A percentile compares a stretch with the other conserved stretches of the same genome.
phyloP scores from a whole-genome alignment of 352 stramenopile species.

The Globisporangium parvum region DNA sequence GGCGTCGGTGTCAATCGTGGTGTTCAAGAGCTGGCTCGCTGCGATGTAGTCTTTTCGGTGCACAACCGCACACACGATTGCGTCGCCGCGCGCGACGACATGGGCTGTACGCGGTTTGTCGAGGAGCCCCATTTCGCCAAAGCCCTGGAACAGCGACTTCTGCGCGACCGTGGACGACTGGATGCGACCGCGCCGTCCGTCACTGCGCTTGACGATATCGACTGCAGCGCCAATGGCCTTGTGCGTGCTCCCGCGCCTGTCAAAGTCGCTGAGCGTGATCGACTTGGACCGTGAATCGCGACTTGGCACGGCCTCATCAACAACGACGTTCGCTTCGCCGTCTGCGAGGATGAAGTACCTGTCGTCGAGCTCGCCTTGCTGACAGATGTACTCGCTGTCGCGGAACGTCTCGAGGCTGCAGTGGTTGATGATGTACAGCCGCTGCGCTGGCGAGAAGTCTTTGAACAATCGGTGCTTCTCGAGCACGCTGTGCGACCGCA shows the following conservation, averaged over 20 bases:
- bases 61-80: slow-evolving; percentile 40
- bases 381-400: slow-evolving; percentile 40
- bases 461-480: slow-evolving; percentile 66
- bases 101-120: slow-evolving; percentile 42
- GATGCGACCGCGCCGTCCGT: slow-evolving; percentile 8
- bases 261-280: neutral
- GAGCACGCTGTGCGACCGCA: slow-evolving; percentile 47
- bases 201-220: neutral
- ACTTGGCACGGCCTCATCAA: slow-evolving; percentile 27
- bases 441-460: slow-evolving; percentile 30
- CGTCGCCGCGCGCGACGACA: slow-evolving; percentile 31
- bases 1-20: slow-evolving; percentile 36
- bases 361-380: slow-evolving; percentile 50
- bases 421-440: slow-evolving; percentile 41
- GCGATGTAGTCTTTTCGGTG: slow-evolving; percentile 40
- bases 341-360: slow-evolving; percentile 66
- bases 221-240: neutral
- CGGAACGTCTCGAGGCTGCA: slow-evolving; percentile 39
- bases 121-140: slow-evolving; percentile 78
- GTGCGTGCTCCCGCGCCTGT: too few species aligned
- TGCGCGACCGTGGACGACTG: slow-evolving; percentile 33
- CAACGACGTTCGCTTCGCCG: slow-evolving; percentile 45
- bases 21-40: slow-evolving; percentile 27
- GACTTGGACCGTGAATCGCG: slow-evolving; percentile 1
- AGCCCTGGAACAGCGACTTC: slow-evolving; percentile 62